phyloP scores from a whole-genome alignment of 2,329 filamentous ascomycete species.

The Aspergillus quadricinctus region DNA sequence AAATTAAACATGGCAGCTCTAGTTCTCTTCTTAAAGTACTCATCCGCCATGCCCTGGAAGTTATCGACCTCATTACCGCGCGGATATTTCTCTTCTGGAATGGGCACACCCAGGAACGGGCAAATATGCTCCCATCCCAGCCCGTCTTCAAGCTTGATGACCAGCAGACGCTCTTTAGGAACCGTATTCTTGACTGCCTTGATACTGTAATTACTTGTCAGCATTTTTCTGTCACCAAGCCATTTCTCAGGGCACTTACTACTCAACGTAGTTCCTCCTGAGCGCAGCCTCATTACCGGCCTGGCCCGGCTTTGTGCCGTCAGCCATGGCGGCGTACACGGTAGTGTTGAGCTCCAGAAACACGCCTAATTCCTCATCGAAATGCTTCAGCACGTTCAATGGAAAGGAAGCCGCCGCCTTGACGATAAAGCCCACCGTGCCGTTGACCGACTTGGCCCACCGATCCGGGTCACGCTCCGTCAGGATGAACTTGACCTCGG shows the following conservation, averaged over 20 bases:
- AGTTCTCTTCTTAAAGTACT: constrained; percentile 10
- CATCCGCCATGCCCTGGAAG: constrained; percentile 12
- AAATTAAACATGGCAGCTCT: constrained; percentile 10
- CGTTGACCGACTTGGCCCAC: constrained; percentile 20
- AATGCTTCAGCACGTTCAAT: constrained; percentile 18
- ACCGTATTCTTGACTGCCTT: constrained; percentile 14
- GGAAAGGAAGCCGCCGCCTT: constrained; percentile 10
- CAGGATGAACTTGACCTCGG: constrained; percentile 22
- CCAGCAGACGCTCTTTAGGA: constrained; percentile 15
- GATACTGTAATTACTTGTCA: constrained; percentile 11
- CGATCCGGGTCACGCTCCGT: constrained; percentile 18
- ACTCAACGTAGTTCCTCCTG: constrained; percentile 14
- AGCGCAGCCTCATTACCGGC: constrained; percentile 13
- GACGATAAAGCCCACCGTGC: constrained; percentile 9
- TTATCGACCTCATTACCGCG: constrained; percentile 18
- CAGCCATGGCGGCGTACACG: constrained; percentile 9
- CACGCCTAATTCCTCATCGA: constrained; percentile 10
- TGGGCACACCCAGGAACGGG: constrained; percentile 16
- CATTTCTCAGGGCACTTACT: constrained; percentile 12
- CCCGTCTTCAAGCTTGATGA: constrained; percentile 18
- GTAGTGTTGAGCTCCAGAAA: constrained; percentile 12
- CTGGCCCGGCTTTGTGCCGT: constrained; percentile 9
- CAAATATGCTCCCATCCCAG: constrained; percentile 22
- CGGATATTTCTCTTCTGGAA: constrained; percentile 18
- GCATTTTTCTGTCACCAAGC: neutral